phyloP scores from a whole-genome alignment of 1,139 yeast genomes.

The Lodderomyces margitis region DNA sequence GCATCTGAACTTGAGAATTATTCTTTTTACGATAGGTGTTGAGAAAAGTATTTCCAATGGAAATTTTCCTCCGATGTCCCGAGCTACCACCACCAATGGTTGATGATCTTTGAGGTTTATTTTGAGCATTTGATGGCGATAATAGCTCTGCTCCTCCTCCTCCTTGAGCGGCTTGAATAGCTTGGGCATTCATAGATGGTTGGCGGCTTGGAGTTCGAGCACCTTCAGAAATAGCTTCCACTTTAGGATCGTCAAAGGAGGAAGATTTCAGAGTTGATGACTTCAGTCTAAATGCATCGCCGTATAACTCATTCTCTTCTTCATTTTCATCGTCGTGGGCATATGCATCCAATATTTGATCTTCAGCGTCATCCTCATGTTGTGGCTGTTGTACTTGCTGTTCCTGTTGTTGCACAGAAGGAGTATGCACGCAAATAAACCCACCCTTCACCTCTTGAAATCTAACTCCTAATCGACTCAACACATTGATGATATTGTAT shows the following conservation, averaged over 20 bases:
- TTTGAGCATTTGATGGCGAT: slow-evolving; percentile 12
- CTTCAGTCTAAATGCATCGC: slow-evolving; percentile 43
- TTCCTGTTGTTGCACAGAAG: slow-evolving; percentile 37
- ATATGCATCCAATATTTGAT: slow-evolving; percentile 7
- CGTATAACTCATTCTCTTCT: slow-evolving; percentile 41
- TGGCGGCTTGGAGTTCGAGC: slow-evolving; percentile 37
- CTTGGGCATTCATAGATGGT: slow-evolving; percentile 36
- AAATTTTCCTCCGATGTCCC: slow-evolving; percentile 58
- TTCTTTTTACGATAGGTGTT: slow-evolving; percentile 46
- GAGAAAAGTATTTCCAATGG: slow-evolving; percentile 55
- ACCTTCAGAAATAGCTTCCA: slow-evolving; percentile 14
- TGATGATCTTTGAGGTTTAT: slow-evolving; percentile 20
- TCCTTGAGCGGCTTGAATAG: too few relatives aligned
- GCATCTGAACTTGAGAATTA: slow-evolving; percentile 45
- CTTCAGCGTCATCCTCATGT: slow-evolving; percentile 25
- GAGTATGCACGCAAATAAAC: slow-evolving; percentile 76
- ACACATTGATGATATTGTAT: slow-evolving; percentile 75
- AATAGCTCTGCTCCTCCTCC: slow-evolving; percentile 7
- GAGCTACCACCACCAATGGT: slow-evolving; percentile 22
- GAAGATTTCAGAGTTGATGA: slow-evolving; percentile 19
- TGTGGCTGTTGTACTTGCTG: neutral
- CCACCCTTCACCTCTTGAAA: slow-evolving; percentile 94
- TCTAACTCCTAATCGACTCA: slow-evolving; percentile 74
- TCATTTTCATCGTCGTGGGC: slow-evolving; percentile 5
- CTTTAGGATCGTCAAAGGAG: slow-evolving; percentile 19